Base-by-base conservation (phyloP, 768 basidiomycete genomes). In the Tephrocybe sp. region DNA sequence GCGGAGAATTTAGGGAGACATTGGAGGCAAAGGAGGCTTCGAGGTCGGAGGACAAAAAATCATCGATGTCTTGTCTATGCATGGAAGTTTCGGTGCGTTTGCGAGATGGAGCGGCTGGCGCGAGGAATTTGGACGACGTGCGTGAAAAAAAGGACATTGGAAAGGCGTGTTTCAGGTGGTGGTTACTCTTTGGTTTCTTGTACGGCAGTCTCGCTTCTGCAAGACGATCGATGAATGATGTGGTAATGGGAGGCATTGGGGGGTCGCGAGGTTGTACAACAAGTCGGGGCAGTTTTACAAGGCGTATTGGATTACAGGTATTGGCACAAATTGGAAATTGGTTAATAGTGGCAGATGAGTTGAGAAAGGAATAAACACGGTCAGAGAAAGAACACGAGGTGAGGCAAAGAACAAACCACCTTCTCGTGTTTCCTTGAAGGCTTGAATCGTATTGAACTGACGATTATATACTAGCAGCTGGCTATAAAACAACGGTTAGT, bases 1-100 rank as follows among this genome's bases (percentile, higher is more conserved):
- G 75, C 31, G 89, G 87, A 22, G 88, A 89, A 61, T 87, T 77
- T 41, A 92, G 70, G 6, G 90, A 92, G 65, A 92, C 84, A 53
- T 79, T 88, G 26, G 89, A 90, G 6, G 87, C 87, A 62, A 92
- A 92, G 23, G 89, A 91, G 34, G 83, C 70, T 63, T 92, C 90
- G 42, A 90, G 77, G 61, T 89, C 88, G n/a, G 85, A 85, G 31
- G 83, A 81, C 45, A 83, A 73, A 61, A 82, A 84, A 38, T 85
- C 82, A 54, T 89, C 83, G 47, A 81, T 65, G 52, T 85, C 81
- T 60, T 80, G 76, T 58, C 67, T 68, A 54, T 62, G 70, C 58
- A 67, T 63, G 60, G 70, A 65, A 48, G 69, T 67, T 56, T 78
- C 76, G 51, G 66, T 76, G 49, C 70, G 75, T 66, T 79, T 82